phyloP scores from a whole-genome alignment of 495 filamentous ascomycete species.

The Aspergillus affinis region DNA sequence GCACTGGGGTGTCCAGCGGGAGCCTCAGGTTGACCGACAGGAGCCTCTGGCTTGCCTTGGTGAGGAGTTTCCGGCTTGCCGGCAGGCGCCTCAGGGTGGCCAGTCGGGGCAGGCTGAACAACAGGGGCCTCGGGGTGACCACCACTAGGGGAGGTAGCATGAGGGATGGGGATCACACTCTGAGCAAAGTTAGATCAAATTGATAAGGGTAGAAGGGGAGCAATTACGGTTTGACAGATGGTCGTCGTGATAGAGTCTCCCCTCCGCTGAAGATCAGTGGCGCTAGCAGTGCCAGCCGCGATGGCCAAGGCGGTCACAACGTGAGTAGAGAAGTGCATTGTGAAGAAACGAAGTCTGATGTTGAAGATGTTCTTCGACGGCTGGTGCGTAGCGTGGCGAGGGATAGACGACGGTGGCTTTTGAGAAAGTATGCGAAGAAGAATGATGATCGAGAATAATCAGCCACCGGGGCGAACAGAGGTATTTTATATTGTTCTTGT shows the following conservation, averaged over 20 bases:
- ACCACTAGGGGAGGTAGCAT: constrained; percentile 4
- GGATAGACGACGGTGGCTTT: neutral
- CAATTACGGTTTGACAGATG: constrained; percentile 4
- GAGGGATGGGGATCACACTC: neutral
- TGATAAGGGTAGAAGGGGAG: neutral
- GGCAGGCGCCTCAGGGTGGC: neutral
- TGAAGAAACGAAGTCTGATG: constrained; percentile 2
- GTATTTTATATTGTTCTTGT: neutral
- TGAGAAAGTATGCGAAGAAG: neutral
- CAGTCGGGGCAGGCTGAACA: neutral
- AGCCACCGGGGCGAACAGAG: neutral
- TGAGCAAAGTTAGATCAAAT: neutral
- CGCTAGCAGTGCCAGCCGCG: constrained; percentile 20
- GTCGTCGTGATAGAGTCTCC: constrained; percentile 10
- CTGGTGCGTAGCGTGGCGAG: neutral
- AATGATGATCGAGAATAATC: neutral
- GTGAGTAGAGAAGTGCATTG: constrained; percentile 24
- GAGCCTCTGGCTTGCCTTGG: neutral
- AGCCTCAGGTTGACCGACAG: neutral
- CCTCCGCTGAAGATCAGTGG: constrained; percentile 5
- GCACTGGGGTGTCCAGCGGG: constrained; percentile 3
- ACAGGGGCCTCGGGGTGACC: neutral
- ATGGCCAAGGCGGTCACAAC: constrained; percentile 19
- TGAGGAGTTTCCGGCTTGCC: neutral
- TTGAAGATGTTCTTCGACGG: neutral